phyloP scores from a whole-genome alignment of 2,329 filamentous ascomycete genomes.

The Aspergillus jensenii region DNA sequence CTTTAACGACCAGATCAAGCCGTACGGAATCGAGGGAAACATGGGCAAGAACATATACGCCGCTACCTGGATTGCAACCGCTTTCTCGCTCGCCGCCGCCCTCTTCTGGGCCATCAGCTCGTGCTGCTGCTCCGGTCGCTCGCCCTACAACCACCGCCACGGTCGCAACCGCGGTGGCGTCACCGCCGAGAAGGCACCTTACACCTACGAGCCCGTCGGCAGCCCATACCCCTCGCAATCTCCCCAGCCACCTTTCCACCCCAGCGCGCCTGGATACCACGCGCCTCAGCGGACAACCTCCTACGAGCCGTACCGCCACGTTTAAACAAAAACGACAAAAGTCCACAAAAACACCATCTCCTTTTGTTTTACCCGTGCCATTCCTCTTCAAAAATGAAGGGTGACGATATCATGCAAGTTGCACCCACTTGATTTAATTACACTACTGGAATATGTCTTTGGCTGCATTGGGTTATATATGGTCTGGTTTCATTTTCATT shows the following conservation, averaged over 20 bases:
- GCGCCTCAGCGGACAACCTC: slow-evolving; percentile 30
- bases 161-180: slow-evolving; percentile 40
- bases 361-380: background rate
- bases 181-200: slow-evolving; percentile 60
- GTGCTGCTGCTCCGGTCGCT: slow-evolving; percentile 83
- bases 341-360: slow-evolving; percentile 1
- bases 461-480: background rate
- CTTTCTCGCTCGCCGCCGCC: slow-evolving; percentile 70
- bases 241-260: slow-evolving; percentile 23
- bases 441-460: background rate
- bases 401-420: slow-evolving; percentile 16
- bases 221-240: slow-evolving; percentile 20
- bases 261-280: slow-evolving; percentile 28
- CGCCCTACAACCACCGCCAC: slow-evolving; percentile 47
- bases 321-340: slow-evolving; percentile 20
- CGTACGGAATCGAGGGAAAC: slow-evolving; percentile 67
- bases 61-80: slow-evolving; percentile 75
- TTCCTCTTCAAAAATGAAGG: slow-evolving; percentile 9
- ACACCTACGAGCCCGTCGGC: slow-evolving; percentile 59
- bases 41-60: slow-evolving; percentile 71
- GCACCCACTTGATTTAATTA: slow-evolving; percentile 9
- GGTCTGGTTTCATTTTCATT: background rate
- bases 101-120: slow-evolving; percentile 90
- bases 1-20: slow-evolving; percentile 65
- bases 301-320: slow-evolving; percentile 41